Percentiles rank a stretch among this genome's conserved stretches.
Conservation (phyloP, 2,329 filamentous ascomycete species). For the Alternaria atra region DNA sequence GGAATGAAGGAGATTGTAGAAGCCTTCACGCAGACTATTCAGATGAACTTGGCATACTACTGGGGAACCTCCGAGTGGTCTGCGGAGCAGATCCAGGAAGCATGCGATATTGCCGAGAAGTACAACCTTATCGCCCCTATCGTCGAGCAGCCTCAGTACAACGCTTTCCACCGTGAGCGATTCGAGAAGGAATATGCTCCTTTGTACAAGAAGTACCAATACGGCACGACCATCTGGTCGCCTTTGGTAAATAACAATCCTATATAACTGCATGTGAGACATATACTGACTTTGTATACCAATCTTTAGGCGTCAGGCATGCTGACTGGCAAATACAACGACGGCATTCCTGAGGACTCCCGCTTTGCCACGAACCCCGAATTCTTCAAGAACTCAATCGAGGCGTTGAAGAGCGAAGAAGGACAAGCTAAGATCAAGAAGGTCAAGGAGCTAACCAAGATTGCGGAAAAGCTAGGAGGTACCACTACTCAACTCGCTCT, state of each 20-base stretch:
- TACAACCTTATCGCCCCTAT: conserved; percentile 68
- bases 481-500: conserved; percentile 63
- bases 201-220: conserved; percentile 65
- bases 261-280: not conserved
- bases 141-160: conserved; percentile 67
- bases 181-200: conserved; percentile 70
- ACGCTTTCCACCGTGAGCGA: conserved; percentile 67
- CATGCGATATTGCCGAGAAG: conserved; percentile 67
- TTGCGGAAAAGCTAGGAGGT: conserved; percentile 60
- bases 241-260: conserved; percentile 53
- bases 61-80: conserved; percentile 67
- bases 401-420: conserved; percentile 59
- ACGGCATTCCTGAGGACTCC: conserved; percentile 68
- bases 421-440: conserved; percentile 65
- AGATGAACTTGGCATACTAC: conserved; percentile 66
- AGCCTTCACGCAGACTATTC: conserved; percentile 61
- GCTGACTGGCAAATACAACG: conserved; percentile 71
- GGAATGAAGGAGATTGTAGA: conserved; percentile 71
- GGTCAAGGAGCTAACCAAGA: conserved; percentile 63
- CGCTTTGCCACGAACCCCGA: conserved; percentile 67
- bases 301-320: conserved; percentile 58
- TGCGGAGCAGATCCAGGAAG: conserved; percentile 67
- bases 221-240: conserved; percentile 66
- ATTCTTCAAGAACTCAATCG: conserved; percentile 66
- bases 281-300: not conserved